A percentile compares a stretch with the other conserved stretches of the same genome.
Conservation (phyloP, 2,329 filamentous ascomycete genomes). For the Penicillium rolfsii region DNA sequence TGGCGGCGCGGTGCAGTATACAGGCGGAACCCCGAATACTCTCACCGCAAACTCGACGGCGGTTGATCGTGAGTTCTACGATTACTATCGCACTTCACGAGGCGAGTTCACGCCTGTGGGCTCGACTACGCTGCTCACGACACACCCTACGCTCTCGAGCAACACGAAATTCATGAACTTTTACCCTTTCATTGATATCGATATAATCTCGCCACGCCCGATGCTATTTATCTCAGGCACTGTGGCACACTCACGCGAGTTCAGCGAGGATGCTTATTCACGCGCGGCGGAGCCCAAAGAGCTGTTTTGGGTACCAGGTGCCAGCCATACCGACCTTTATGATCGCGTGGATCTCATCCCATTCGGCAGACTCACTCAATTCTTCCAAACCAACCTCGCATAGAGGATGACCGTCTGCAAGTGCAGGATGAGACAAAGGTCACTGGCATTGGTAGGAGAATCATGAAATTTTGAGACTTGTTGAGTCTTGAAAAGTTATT, state of each 20-base stretch:
- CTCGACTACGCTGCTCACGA: constrained; percentile 31
- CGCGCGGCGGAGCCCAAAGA: constrained; percentile 44
- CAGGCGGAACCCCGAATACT: constrained; percentile 25
- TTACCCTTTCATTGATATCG: constrained; percentile 31
- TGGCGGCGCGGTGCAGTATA: constrained; percentile 20
- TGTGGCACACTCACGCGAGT: constrained; percentile 30
- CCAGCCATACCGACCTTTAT: constrained; percentile 44
- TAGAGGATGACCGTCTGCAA: neutral
- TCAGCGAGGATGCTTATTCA: constrained; percentile 29
- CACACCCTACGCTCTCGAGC: constrained; percentile 36
- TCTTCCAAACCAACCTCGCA: constrained; percentile 24
- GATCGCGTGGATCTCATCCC: constrained; percentile 44
- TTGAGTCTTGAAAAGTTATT: too few relatives aligned
- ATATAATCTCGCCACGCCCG: constrained; percentile 30
- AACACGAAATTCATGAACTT: constrained; percentile 37
- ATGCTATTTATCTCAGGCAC: constrained; percentile 30
- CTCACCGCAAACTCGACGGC: constrained; percentile 26
- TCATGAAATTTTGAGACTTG: too few relatives aligned
- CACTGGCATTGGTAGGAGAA: too few relatives aligned
- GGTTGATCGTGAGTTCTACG: constrained; percentile 35
- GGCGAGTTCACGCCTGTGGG: constrained; percentile 32
- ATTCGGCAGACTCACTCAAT: constrained; percentile 35
- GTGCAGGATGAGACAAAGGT: too few relatives aligned
- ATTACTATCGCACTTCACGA: constrained; percentile 39
- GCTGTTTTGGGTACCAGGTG: constrained; percentile 37